These are phyloP conservation scores for Diaporthe caulivora DNA, from an alignment of 2,329 filamentous ascomycete genomes.

Conservation along the genomic window DNA sequence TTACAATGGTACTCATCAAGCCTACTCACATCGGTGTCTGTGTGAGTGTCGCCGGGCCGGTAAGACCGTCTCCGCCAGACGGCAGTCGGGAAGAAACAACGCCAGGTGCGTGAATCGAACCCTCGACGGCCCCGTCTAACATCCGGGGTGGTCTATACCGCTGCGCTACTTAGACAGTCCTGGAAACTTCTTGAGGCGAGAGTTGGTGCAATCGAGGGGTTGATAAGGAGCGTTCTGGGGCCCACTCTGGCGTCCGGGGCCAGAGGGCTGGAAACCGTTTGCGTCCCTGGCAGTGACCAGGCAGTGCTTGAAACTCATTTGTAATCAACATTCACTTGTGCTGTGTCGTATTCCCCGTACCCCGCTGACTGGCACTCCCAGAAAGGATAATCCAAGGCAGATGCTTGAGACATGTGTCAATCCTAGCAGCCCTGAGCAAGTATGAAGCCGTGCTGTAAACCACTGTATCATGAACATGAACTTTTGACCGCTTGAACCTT, in stretches of 20 bases:
- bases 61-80: conserved; percentile 4
- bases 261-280: background rate
- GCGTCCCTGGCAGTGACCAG: background rate
- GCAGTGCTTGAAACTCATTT: background rate
- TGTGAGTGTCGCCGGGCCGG: background rate
- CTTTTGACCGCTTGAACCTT: background rate
- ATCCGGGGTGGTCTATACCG: background rate
- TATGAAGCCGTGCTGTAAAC: too few species aligned
- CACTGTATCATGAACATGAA: background rate
- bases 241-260: background rate
- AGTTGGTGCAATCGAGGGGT: background rate
- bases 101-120: background rate
- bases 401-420: background rate
- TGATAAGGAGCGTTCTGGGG: background rate
- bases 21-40: background rate
- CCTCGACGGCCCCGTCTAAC: conserved; percentile 2
- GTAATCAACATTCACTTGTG: background rate
- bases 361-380: background rate
- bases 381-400: background rate
- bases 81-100: background rate
- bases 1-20: background rate
- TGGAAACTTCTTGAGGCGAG: conserved; percentile 2
- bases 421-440: background rate
- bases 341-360: background rate
- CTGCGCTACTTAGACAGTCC: background rate